Conservation (phyloP, 495 filamentous ascomycete species). For the Penicillium argentinense region DNA sequence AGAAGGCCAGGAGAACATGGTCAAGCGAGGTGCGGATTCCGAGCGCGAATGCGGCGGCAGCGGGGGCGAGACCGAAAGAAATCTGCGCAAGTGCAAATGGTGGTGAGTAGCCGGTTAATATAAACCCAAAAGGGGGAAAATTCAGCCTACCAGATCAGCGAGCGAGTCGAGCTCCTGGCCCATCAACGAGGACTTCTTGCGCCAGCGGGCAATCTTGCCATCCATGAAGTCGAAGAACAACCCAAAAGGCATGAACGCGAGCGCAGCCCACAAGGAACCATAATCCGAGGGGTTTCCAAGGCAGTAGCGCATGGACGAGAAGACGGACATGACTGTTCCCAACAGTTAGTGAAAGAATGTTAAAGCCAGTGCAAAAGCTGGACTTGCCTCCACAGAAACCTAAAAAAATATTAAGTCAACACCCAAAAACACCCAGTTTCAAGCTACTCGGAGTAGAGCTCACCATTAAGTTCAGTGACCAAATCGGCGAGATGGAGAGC, state of each 20-base stretch:
- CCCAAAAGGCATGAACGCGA: constrained; percentile 87
- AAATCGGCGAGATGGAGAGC: constrained; percentile 92
- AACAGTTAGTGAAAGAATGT: constrained; percentile 24
- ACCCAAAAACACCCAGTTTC: no score
- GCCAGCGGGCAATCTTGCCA: constrained; percentile 92
- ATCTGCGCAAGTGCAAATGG: constrained; percentile 54
- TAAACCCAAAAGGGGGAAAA: background rate
- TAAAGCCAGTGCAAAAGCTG: constrained; percentile 1
- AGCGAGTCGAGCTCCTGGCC: constrained; percentile 98
- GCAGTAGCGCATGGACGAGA: constrained; percentile 94
- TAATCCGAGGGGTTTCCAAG: constrained; percentile 67
- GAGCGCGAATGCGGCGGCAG: constrained; percentile 81
- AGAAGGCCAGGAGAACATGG: constrained; percentile 80
- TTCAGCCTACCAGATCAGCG: constrained; percentile 76
- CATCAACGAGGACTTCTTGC: constrained; percentile 94
- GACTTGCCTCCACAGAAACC: constrained; percentile 56
- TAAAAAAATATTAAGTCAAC: constrained; percentile 26
- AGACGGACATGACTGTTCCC: constrained; percentile 77
- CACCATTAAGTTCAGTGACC: constrained; percentile 95
- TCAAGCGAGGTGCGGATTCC: constrained; percentile 85
- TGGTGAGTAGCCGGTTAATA: background rate
- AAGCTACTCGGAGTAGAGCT: constrained; percentile 3
- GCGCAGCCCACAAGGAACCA: constrained; percentile 72
- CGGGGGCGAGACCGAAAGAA: constrained; percentile 92
- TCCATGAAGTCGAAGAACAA: constrained; percentile 99